Evolutionary conservation across 345 rosid species (phyloP), one percentile per base, ranked within the genome.

Genomic region (Bruguiera sexangula): DNA sequence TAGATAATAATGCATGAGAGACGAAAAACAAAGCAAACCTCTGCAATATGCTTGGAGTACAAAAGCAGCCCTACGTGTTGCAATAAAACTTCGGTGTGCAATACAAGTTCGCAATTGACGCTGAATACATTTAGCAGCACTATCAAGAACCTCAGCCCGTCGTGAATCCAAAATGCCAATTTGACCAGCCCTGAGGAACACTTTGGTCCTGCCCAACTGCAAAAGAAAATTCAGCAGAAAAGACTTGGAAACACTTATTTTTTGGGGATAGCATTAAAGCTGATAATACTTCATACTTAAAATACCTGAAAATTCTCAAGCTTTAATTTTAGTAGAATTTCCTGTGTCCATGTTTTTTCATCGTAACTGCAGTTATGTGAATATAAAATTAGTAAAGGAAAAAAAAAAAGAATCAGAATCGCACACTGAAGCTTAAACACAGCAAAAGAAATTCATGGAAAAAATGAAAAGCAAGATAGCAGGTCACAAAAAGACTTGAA

Each of bases 131-230:
- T 83, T 87, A 62, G 96, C 92, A 81, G 99, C 87, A 81, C 63
- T 74, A 73, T 95, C 93, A 70, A 95, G 86, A 78, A 90, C 90
- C 88, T 90, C 96, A 60, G 96, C 86, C 64, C 99, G 83, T 60
- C 80, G 89, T 6, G 86, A 81, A 76, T 95, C 97, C 69, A 95
- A 86, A 74, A 85, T 77, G 52, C 97, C 99, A 80, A 95, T 92
- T 82, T 95, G 97, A 74, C 99, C 96, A 77, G 97, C 93, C 81
- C 99, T 86, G 53, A 95, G 96, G 80, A 90, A 95, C 57, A 95
- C 99, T 80, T 92, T 95, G 59, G 88, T 88, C 85, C 73, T 86
- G n/a, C 99, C 99, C 80, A 92, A 76, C 99, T 95, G 85, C 79
- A 79, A 69, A 74, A 75, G n/a, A 66, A 54, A 55, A 30, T 62